Percentiles rank a stretch among this genome's conserved stretches.
These are phyloP conservation scores for Acer saccharum DNA, from an alignment of 345 rosid genomes.

Conservation along the genomic window DNA sequence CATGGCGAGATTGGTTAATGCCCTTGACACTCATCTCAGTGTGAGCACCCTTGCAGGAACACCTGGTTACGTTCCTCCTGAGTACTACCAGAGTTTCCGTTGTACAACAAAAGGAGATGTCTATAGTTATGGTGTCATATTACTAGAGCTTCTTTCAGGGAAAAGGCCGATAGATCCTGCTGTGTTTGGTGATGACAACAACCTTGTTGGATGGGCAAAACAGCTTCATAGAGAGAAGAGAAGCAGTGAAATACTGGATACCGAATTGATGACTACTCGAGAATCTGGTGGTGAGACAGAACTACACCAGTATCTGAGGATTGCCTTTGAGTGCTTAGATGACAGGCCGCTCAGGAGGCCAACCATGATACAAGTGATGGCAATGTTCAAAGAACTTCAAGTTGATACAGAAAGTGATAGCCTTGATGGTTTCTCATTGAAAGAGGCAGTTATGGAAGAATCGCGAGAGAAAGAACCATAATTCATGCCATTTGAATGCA, in stretches of 20 bases:
- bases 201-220: constrained; percentile 97
- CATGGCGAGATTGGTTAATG: constrained; percentile 92
- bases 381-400: constrained; percentile 93
- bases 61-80: constrained; percentile 97
- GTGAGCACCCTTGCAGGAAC: constrained; percentile 99
- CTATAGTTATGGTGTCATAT: constrained; percentile 89
- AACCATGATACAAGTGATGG: constrained; percentile 96
- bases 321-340: constrained; percentile 90
- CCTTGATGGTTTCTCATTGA: constrained; percentile 68
- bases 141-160: constrained; percentile 94
- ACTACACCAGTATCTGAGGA: constrained; percentile 64
- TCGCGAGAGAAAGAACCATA: constrained; percentile 54
- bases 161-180: constrained; percentile 87
- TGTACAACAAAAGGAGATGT: constrained; percentile 98
- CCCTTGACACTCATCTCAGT: constrained; percentile 91
- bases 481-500: constrained; percentile 24
- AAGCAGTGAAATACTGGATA: constrained; percentile 64
- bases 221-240: constrained; percentile 76
- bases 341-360: constrained; percentile 87
- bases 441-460: constrained; percentile 66
- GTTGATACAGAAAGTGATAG: constrained; percentile 78
- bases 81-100: constrained; percentile 94
- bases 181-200: constrained; percentile 85
- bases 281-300: constrained; percentile 62
- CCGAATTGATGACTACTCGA: constrained; percentile 42